These are phyloP conservation scores for Populus tremula DNA, from an alignment of 345 rosid species.

Conservation along the genomic window DNA sequence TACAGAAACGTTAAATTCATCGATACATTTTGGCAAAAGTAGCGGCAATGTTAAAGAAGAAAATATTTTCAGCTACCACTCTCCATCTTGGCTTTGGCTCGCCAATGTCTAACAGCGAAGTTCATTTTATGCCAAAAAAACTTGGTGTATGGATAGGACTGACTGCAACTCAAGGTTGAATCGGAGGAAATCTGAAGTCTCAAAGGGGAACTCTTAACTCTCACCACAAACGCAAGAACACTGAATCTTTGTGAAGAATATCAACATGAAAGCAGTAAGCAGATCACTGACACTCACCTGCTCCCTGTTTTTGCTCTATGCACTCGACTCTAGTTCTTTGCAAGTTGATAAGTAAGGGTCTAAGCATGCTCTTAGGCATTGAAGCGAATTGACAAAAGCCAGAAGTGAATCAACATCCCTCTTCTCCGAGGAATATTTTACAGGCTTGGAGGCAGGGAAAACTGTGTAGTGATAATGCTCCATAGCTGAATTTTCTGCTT, in stretches of 20 bases:
- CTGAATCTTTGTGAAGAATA: not conserved
- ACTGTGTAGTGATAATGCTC: not conserved
- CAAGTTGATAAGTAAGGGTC: not conserved
- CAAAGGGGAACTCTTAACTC: not conserved
- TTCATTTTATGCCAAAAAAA: not conserved
- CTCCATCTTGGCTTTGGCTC: not conserved
- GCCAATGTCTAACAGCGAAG: not conserved
- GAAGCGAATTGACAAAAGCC: not conserved
- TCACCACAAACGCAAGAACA: not conserved
- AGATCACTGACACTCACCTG: not conserved
- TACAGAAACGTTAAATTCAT: too few relatives aligned
- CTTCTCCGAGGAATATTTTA: not conserved
- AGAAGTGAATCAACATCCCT: not conserved
- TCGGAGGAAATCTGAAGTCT: not conserved
- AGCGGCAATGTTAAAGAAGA: not conserved
- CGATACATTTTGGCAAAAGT: not conserved
- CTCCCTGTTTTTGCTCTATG: not conserved
- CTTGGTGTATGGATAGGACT: not conserved
- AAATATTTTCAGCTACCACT: not conserved
- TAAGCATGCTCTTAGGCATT: not conserved
- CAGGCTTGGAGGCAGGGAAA: not conserved
- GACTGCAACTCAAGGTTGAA: not conserved
- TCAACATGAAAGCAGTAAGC: not conserved
- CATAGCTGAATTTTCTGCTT: not conserved
- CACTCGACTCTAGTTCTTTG: not conserved